Conservation (phyloP, 805 yeast species). For the Zygotorulaspora danielsina region DNA sequence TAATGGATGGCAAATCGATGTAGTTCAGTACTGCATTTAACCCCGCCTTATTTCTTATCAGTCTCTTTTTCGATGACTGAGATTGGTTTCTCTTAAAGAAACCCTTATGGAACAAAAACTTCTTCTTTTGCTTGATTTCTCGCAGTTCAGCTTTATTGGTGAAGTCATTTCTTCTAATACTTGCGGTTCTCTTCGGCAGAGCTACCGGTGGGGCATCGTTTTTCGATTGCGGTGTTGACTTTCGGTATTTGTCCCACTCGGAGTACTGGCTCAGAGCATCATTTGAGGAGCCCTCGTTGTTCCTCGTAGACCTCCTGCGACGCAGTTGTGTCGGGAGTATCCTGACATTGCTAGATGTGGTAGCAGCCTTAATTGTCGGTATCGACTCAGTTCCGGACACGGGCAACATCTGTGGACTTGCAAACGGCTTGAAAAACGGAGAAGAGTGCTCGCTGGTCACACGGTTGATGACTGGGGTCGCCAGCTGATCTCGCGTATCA, state of each 20-base stretch:
- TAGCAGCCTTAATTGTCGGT: not conserved
- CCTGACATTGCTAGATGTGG: not conserved
- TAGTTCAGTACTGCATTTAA: slow-evolving; percentile 22
- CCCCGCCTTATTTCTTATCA: slow-evolving; percentile 18
- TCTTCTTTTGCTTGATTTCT: slow-evolving; percentile 12
- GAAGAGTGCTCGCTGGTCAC: slow-evolving; percentile 7
- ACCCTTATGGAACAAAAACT: slow-evolving; percentile 30
- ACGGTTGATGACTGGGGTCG: slow-evolving; percentile 9
- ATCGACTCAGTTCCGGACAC: not conserved
- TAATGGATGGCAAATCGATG: slow-evolving; percentile 16
- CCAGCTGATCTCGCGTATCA: slow-evolving; percentile 4
- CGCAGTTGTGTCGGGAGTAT: slow-evolving; percentile 3
- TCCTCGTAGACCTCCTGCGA: not conserved
- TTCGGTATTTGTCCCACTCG: slow-evolving; percentile 12
- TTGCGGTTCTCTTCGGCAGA: slow-evolving; percentile 12
- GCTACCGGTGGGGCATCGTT: not conserved
- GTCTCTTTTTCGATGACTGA: slow-evolving; percentile 1
- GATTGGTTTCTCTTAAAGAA: slow-evolving; percentile 19
- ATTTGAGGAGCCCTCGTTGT: slow-evolving; percentile 1
- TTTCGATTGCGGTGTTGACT: not conserved
- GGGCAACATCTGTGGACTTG: not conserved
- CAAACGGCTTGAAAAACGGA: not conserved
- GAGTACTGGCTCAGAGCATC: slow-evolving; percentile 8
- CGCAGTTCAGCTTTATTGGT: slow-evolving; percentile 21
- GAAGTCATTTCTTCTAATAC: slow-evolving; percentile 24